A percentile compares a stretch with the other conserved stretches of the same genome.
Evolutionary conservation across 2,329 filamentous ascomycete species (phyloP).

Genomic region (Cladosporium sp.): DNA sequence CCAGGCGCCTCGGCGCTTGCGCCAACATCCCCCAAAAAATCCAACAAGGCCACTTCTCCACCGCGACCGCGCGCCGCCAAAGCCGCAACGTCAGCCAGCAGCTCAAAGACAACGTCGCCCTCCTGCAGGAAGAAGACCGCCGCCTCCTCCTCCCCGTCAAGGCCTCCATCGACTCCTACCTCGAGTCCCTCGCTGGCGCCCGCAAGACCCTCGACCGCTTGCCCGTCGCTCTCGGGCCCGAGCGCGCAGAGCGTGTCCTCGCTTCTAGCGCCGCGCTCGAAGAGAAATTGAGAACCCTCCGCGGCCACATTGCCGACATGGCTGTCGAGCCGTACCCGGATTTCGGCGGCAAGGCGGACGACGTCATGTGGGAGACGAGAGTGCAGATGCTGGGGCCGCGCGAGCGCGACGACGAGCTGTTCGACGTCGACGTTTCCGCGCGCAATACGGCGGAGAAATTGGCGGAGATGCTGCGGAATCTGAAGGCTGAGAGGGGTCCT

Average conservation of each 20-base stretch:
- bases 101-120: not conserved
- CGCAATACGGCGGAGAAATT: too few species aligned
- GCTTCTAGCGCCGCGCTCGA: not conserved
- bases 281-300: not conserved
- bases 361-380: not conserved
- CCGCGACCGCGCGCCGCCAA: not conserved
- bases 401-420: too few species aligned
- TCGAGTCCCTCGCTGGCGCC: not conserved
- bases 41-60: not conserved
- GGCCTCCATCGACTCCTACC: not conserved
- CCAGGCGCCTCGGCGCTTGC: conserved; percentile 10
- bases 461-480: too few species aligned
- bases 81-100: not conserved
- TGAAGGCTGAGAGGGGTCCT: not conserved
- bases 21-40: not conserved
- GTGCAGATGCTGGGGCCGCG: not conserved
- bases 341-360: not conserved
- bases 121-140: conserved; percentile 1
- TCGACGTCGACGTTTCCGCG: too few species aligned
- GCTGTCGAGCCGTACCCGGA: not conserved
- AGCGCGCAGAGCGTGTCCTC: not conserved
- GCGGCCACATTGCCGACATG: not conserved
- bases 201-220: not conserved
- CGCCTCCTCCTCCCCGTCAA: not conserved
- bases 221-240: not conserved